Evolutionary conservation across 352 stramenopile genomes (phyloP).

Genomic region (Globisporangium acanthophoron): DNA sequence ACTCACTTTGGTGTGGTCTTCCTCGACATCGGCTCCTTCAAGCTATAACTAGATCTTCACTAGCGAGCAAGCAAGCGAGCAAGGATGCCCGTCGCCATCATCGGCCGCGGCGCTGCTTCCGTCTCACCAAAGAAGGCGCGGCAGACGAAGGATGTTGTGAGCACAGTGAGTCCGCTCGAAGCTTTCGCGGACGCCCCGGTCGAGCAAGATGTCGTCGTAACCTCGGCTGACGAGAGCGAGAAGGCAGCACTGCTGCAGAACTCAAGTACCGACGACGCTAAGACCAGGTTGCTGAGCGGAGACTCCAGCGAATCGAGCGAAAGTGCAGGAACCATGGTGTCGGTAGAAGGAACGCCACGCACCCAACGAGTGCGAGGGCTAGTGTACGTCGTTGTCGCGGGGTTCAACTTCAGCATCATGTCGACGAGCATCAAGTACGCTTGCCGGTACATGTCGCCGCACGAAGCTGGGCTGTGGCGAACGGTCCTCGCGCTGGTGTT

Average conservation of each 20-base stretch:
- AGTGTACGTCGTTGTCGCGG: slow-evolving; percentile 39
- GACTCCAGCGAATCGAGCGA: slow-evolving; percentile 18
- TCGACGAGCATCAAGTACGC: slow-evolving; percentile 62
- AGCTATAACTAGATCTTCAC: background rate
- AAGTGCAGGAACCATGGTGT: background rate
- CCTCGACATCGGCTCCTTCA: background rate
- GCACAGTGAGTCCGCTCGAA: background rate
- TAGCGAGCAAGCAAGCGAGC: background rate
- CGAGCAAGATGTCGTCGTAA: background rate
- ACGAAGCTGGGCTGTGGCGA: slow-evolving; percentile 60
- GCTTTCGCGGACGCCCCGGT: background rate
- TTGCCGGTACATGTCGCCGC: slow-evolving; percentile 41
- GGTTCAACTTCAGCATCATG: slow-evolving; percentile 61
- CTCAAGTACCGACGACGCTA: slow-evolving; percentile 1
- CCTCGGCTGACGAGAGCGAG: background rate
- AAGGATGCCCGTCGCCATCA: background rate
- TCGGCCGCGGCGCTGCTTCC: background rate
- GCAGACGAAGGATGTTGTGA: background rate
- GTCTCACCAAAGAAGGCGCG: background rate
- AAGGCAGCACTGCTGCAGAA: background rate
- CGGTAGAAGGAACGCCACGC: background rate
- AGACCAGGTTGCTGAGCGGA: background rate
- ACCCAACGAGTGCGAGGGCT: slow-evolving; percentile 27
- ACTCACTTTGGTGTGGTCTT: background rate
- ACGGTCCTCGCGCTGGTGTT: slow-evolving; percentile 38